Percentiles rank a stretch among this genome's conserved stretches.
These are phyloP conservation scores for Aspergillus pseudotamarii DNA, from an alignment of 2,329 filamentous ascomycete species.

Conservation along the genomic window DNA sequence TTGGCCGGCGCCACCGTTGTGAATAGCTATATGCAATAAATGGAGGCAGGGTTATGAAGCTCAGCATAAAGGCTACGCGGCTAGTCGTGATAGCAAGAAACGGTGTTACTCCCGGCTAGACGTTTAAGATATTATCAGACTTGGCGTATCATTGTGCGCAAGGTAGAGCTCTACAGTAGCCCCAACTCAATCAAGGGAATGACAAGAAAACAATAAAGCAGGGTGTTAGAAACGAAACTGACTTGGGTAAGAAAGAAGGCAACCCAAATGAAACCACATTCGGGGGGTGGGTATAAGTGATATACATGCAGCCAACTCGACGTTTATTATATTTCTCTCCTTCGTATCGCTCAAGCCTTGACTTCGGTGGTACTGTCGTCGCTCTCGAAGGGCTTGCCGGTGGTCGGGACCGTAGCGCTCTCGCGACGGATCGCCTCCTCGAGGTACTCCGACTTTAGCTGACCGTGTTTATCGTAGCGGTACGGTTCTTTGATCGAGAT, in stretches of 20 bases:
- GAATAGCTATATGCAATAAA: background rate
- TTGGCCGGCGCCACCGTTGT: background rate
- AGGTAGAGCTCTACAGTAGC: too few species aligned
- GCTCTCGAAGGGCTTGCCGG: constrained; percentile 25
- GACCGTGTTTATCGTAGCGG: constrained; percentile 60
- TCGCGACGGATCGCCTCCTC: constrained; percentile 36
- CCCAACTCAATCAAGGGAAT: background rate
- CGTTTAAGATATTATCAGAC: background rate
- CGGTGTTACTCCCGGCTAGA: background rate
- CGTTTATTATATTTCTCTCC: background rate
- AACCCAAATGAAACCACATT: background rate
- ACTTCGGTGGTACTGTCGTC: constrained; percentile 26
- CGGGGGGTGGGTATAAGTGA: background rate
- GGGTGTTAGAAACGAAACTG: background rate
- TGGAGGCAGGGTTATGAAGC: background rate
- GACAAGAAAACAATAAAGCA: background rate
- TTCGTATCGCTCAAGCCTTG: constrained; percentile 8
- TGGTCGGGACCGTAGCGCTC: constrained; percentile 15
- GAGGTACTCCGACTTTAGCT: constrained; percentile 54
- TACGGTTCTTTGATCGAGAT: constrained; percentile 56
- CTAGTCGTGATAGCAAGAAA: background rate
- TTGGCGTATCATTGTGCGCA: too few species aligned
- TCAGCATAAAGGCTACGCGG: background rate
- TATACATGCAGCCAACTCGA: background rate
- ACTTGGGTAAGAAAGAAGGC: background rate